Base-by-base conservation (phyloP, 805 yeast species). In the Pichia manshurica region DNA sequence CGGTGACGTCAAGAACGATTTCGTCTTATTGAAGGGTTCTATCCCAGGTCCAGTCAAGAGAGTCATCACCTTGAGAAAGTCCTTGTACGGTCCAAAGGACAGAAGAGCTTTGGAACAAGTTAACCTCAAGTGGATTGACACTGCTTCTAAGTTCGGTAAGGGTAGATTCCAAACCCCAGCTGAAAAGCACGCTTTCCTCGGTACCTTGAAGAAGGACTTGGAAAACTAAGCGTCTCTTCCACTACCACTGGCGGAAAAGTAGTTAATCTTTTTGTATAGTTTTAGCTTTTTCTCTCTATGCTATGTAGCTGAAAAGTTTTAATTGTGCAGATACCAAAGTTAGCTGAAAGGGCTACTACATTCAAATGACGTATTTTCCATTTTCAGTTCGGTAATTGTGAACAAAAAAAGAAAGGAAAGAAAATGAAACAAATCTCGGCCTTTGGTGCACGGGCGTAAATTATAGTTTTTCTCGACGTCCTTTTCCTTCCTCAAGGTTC, bases 131-230 rank as follows among this genome's bases (percentile, higher is more conserved):
- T 93, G 98, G 99, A 93, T 93, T 73, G 99, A 93, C 77, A 93
- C 99, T 68, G 96, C 99, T 72, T 93, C 99, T 70, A 90, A 91
- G 79, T 93, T 93, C 90, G 99, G 99, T 86, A 95, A 93, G 88
- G 99, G 99, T 83, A 93, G 99, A 85, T 93, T 93, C 98, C 99
- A 93, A 82, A 93, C 99, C 70, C 96, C 97, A 68, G 98, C 97
- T 75, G 99, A 93, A 84, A 95, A 95, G 90, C 89, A 84, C 72
- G 95, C 99, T 72, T 93, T 93, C 91, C 69, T 90, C 81, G 99
- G 99, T 81, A 91, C 99, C 71, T 85, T 93, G 74, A 93, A 93
- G 96, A 90, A 87, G 84, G 97, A 90, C 77, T 82, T 87, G 72
- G 78, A 56, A 50, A n/a, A 25, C 29, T 56, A 56, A 52, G 25